Conservation (phyloP, 495 filamentous ascomycete genomes). For the Saxophila tyrrhenica region DNA sequence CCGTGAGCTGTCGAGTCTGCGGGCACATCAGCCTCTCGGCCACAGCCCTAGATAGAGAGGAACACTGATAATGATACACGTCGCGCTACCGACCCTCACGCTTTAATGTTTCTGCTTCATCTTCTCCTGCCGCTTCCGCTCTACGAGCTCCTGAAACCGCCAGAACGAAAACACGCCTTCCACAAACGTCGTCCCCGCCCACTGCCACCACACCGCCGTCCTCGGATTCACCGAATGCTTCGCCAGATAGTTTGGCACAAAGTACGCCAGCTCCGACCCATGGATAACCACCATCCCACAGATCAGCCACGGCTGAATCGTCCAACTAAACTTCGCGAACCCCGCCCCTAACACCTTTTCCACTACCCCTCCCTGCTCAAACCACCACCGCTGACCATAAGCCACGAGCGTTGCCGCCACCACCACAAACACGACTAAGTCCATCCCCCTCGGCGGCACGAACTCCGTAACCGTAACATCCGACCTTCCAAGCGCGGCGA, state of each 20-base stretch:
- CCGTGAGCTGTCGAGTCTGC: neutral
- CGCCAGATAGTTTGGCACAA: constrained; percentile 40
- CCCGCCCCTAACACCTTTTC: constrained; percentile 37
- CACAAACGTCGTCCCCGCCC: constrained; percentile 45
- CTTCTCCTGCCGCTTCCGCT: constrained; percentile 35
- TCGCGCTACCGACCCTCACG: neutral
- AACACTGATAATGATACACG: neutral
- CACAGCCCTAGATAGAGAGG: too few relatives aligned
- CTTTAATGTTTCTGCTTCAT: constrained; percentile 36
- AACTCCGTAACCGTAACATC: constrained; percentile 48
- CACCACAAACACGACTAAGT: constrained; percentile 34
- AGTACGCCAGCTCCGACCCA: constrained; percentile 37
- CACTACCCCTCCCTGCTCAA: constrained; percentile 22
- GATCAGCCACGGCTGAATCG: constrained; percentile 33
- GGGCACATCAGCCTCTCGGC: too few relatives aligned
- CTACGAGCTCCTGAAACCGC: constrained; percentile 46
- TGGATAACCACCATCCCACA: constrained; percentile 42
- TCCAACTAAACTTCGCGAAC: constrained; percentile 42
- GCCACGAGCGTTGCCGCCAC: constrained; percentile 36
- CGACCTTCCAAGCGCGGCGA: constrained; percentile 42
- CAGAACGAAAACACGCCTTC: constrained; percentile 46
- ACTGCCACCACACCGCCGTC: constrained; percentile 48
- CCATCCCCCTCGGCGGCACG: constrained; percentile 32
- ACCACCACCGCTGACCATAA: constrained; percentile 39
- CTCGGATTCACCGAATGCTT: constrained; percentile 45